Evolutionary conservation across 2,329 filamentous ascomycete genomes (phyloP), one percentile per base, ranked within the genome.

Genomic region (Fusarium pseudograminearum): DNA sequence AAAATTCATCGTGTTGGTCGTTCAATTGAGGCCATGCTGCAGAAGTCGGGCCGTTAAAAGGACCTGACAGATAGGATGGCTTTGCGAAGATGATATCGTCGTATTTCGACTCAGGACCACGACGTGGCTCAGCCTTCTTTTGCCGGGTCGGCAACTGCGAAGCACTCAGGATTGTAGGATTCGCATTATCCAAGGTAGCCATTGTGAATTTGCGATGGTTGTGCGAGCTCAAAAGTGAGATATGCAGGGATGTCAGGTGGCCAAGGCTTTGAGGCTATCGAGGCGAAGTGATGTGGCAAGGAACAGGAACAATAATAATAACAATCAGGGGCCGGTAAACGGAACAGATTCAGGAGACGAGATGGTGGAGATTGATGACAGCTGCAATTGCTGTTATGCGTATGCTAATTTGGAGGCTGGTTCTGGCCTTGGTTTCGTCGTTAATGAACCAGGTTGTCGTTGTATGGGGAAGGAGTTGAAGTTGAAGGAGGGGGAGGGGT

Each of bases 121-220:
- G 80, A 67, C 83, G 85, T 44, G 83, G 82, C 63, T 81, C 79
- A 33, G 80, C 79, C 69, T 83, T 82, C 71, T 82, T 83, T 74
- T 86, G 84, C 71, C 94, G 90, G 31, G 93, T 96, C 45, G 96
- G 94, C 52, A 99, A 89, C 81, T 98, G 93, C 44, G 93, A 93
- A 54, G 90, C 87, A 81, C 91, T 97, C 76, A 98, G 84, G 77
- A 99, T 94, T 69, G 93, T 97, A 57, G 96, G 96, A 83, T 99
- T 98, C 70, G 92, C 93, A 81, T 97, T 97, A 73, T 91, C 88
- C 47, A 85, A 78, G 22, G 77, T 72, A 28, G 77, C 73, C 74
- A 76, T 76, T 50, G 18, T 50, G 47, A 38, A 38, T 50, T n/a
- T 50, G 56, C 24, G 44, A 61, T 50, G 28, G 30, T 26, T 36